A percentile compares a stretch with the other conserved stretches of the same genome.
Conservation (phyloP, 345 rosid species). For the Pseudoturritis turrita region DNA sequence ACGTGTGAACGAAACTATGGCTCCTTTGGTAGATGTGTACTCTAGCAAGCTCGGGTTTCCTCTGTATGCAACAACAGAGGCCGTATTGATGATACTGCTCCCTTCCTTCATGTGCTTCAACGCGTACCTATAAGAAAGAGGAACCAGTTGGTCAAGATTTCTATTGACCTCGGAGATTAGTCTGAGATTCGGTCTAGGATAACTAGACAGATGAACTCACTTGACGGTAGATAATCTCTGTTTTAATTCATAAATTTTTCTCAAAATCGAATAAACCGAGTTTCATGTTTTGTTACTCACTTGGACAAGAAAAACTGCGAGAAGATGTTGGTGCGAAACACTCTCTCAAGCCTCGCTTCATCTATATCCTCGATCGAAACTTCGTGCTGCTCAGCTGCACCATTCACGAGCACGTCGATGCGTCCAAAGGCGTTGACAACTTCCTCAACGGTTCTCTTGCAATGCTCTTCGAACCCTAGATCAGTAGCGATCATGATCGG, state of each 20-base stretch:
- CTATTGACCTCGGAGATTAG: too few species aligned
- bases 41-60: slow-evolving; percentile 56
- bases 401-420: slow-evolving; percentile 65
- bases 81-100: slow-evolving; percentile 64
- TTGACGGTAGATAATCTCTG: too few species aligned
- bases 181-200: too few species aligned
- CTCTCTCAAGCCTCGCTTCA: slow-evolving; percentile 62
- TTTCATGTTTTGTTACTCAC: slow-evolving; percentile 20
- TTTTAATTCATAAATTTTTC: too few species aligned
- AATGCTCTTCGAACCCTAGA: slow-evolving; percentile 64
- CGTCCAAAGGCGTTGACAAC: slow-evolving; percentile 54
- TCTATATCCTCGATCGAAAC: slow-evolving; percentile 57
- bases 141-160: too few species aligned
- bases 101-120: slow-evolving; percentile 81
- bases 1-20: slow-evolving; percentile 69
- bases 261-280: background rate
- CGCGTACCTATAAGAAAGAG: slow-evolving; percentile 31
- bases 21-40: slow-evolving; percentile 73
- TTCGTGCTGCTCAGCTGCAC: slow-evolving; percentile 63
- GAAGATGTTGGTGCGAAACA: slow-evolving; percentile 68
- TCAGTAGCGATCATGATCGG: slow-evolving; percentile 55
- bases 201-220: too few species aligned
- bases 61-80: slow-evolving; percentile 61
- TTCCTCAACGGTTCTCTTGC: slow-evolving; percentile 59
- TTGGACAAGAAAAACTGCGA: slow-evolving; percentile 53